A percentile compares a stretch with the other conserved stretches of the same genome.
These are phyloP conservation scores for Lactarius trivialis DNA, from an alignment of 768 basidiomycete genomes.

Conservation along the genomic window DNA sequence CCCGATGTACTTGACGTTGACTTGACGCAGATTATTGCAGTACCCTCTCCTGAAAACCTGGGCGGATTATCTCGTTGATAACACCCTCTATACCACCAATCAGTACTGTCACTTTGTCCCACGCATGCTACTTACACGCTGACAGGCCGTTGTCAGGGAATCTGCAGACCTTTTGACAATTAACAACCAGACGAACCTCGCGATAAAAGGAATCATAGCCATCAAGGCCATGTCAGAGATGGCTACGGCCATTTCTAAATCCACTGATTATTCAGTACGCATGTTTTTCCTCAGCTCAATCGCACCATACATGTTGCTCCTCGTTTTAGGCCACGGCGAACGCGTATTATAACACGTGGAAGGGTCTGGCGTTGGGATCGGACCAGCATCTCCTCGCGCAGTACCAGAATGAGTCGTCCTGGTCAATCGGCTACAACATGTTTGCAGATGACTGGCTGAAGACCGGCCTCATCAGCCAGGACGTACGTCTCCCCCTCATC, in stretches of 20 bases:
- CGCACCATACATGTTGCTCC: not conserved
- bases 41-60: constrained; percentile 8
- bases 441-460: constrained; percentile 19
- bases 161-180: not conserved
- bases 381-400: constrained; percentile 14
- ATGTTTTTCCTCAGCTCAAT: not conserved
- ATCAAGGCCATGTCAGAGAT: constrained; percentile 20
- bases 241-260: not conserved
- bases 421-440: constrained; percentile 20
- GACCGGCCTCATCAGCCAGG: constrained; percentile 8
- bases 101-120: constrained; percentile 2
- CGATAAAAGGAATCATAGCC: constrained; percentile 21
- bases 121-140: not conserved
- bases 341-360: constrained; percentile 9
- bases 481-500: not conserved
- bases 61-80: constrained; percentile 9
- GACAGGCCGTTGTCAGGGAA: not conserved
- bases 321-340: constrained; percentile 2
- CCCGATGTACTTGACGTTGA: not conserved
- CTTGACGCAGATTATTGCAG: not conserved
- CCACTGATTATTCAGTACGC: not conserved
- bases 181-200: constrained; percentile 19
- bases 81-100: constrained; percentile 1
- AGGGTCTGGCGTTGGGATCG: constrained; percentile 3
- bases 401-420: constrained; percentile 12